Evolutionary conservation across 2,329 filamentous ascomycete genomes (phyloP).

Genomic region (Chrysosporium keratinophilum): DNA sequence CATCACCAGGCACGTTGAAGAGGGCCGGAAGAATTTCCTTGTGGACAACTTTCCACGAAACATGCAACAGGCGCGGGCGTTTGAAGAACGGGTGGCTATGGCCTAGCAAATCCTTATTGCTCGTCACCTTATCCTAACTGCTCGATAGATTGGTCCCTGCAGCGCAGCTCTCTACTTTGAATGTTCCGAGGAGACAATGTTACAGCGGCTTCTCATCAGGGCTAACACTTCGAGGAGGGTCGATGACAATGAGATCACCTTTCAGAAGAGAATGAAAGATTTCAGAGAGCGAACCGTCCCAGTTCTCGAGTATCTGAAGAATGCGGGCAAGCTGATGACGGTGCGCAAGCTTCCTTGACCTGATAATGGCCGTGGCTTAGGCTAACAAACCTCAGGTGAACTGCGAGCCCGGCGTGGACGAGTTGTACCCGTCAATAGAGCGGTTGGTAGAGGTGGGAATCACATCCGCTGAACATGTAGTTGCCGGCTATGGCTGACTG

Average conservation of each 20-base stretch:
- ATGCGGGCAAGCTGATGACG: not conserved
- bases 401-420: not conserved
- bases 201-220: not conserved
- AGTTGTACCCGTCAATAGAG: slow-evolving; percentile 1
- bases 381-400: not conserved
- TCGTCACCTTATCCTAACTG: not conserved
- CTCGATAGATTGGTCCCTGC: slow-evolving; percentile 1
- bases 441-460: not conserved
- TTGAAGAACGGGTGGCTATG: slow-evolving; percentile 5
- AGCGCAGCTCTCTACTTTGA: slow-evolving; percentile 1
- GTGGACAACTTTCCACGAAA: slow-evolving; percentile 9
- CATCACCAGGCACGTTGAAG: not conserved
- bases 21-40: slow-evolving; percentile 6
- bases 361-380: not conserved
- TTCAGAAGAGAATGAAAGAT: slow-evolving; percentile 1
- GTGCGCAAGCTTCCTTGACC: not conserved
- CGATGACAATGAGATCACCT: not conserved
- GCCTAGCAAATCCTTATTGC: not conserved
- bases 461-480: not conserved
- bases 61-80: slow-evolving; percentile 5
- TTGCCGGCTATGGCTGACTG: not conserved
- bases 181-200: slow-evolving; percentile 1
- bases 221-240: not conserved
- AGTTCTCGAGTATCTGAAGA: not conserved
- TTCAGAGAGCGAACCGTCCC: not conserved